phyloP scores from a whole-genome alignment of 768 basidiomycete genomes.

The Naganishia friedmannii region DNA sequence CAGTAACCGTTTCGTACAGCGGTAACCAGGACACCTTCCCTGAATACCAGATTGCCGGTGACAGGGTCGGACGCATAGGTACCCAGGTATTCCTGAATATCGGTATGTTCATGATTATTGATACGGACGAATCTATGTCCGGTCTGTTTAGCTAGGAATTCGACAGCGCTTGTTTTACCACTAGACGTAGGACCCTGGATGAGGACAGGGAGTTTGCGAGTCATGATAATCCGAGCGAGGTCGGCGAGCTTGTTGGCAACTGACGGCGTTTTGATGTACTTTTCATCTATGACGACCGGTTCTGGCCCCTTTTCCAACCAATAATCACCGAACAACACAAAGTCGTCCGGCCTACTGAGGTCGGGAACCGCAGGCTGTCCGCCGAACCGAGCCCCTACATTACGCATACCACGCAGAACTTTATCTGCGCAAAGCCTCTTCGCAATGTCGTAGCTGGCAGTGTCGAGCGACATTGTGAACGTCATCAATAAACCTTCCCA shows the following conservation, averaged over 20 bases:
- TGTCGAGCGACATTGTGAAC: conserved; percentile 91
- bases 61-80: conserved; percentile 89
- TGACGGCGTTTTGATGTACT: conserved; percentile 92
- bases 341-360: conserved; percentile 57
- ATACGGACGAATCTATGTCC: conserved; percentile 96
- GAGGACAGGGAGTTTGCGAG: conserved; percentile 84
- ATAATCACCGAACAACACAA: conserved; percentile 84
- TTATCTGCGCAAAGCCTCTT: conserved; percentile 69
- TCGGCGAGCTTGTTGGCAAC: conserved; percentile 91
- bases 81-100: conserved; percentile 97
- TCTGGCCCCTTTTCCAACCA: conserved; percentile 77
- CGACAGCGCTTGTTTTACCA: conserved; percentile 94
- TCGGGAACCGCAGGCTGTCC: conserved; percentile 65
- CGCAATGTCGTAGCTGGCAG: conserved; percentile 65
- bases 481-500: conserved; percentile 99
- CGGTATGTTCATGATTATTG: conserved; percentile 99
- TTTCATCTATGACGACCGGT: conserved; percentile 60
- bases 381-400: conserved; percentile 69
- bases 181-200: conserved; percentile 98
- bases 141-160: conserved; percentile 86
- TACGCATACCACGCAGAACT: conserved; percentile 73
- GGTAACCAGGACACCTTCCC: conserved; percentile 87
- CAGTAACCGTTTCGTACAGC: conserved; percentile 89
- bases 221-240: conserved; percentile 84
- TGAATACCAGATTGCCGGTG: conserved; percentile 91